phyloP scores from a whole-genome alignment of 1,284 basidiomycete species.

The Apiotrichum domesticum region DNA sequence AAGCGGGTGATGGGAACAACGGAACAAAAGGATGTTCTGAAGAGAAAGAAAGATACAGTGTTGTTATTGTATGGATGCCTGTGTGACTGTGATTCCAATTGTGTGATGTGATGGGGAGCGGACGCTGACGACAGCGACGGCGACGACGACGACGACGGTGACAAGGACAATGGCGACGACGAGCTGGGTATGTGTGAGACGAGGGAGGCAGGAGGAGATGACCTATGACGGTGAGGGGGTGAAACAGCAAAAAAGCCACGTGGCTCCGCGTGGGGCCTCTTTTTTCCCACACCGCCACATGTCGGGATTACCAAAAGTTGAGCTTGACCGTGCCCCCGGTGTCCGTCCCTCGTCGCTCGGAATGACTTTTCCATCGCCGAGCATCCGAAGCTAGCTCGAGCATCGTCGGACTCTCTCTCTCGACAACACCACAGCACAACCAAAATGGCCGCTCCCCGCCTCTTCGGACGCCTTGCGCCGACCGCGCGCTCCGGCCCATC shows the following conservation, averaged over 20 bases:
- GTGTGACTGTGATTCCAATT: not conserved
- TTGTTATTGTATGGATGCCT: no score
- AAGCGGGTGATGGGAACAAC: not conserved
- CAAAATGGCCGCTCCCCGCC: constrained; percentile 14
- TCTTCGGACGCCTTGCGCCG: constrained; percentile 15
- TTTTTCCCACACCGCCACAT: not conserved
- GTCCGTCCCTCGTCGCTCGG: no score
- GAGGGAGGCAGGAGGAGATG: not conserved
- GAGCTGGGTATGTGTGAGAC: not conserved
- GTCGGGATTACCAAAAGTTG: not conserved
- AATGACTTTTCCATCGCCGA: no score
- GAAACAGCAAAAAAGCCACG: not conserved
- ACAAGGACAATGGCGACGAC: no score
- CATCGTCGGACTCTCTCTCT: no score
- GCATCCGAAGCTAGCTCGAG: no score
- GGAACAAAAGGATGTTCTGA: not conserved
- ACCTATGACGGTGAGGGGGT: not conserved
- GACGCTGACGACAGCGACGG: no score
- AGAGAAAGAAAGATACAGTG: no score
- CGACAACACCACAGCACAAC: not conserved
- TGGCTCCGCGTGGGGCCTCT: not conserved
- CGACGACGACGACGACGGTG: no score
- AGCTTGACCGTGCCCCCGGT: no score
- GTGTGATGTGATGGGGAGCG: no score
- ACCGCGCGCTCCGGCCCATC: constrained; percentile 11